Percentiles rank a stretch among this genome's conserved stretches.
Evolutionary conservation across 371 early-diverging fungal genomes (phyloP).

Genomic region (Mortierella sp.): DNA sequence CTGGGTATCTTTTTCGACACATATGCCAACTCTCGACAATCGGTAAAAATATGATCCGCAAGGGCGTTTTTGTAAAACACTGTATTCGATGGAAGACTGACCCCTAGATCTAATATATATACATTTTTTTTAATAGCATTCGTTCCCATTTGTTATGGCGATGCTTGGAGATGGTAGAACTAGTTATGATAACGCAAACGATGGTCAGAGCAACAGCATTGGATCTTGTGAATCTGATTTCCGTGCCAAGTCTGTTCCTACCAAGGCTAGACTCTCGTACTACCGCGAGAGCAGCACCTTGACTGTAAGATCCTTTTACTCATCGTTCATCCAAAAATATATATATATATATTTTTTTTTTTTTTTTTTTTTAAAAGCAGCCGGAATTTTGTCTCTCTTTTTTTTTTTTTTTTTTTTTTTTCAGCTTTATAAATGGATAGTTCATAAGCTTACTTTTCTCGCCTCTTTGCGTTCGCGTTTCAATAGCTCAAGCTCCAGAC

Average conservation of each 20-base stretch:
- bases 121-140: conserved; percentile 49
- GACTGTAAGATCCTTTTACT: conserved; percentile 60
- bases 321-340: no score
- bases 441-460: background rate
- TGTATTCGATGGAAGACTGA: no score
- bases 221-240: conserved; percentile 87
- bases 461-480: background rate
- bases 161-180: conserved; percentile 94
- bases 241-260: conserved; percentile 73
- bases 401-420: background rate
- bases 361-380: no score
- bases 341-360: background rate
- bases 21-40: conserved; percentile 88
- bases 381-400: no score
- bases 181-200: conserved; percentile 83
- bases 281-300: conserved; percentile 73
- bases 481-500: conserved; percentile 69
- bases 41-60: conserved; percentile 71
- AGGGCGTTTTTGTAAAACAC: no score
- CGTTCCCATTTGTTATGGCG: conserved; percentile 92
- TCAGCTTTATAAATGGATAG: background rate
- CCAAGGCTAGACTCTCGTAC: conserved; percentile 85
- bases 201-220: conserved; percentile 77
- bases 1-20: conserved; percentile 96
- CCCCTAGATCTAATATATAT: background rate